A percentile compares a stretch with the other conserved stretches of the same genome.
These are phyloP conservation scores for Sideroxylon spinosum DNA, from an alignment of 179 eudicot species.

Conservation along the genomic window DNA sequence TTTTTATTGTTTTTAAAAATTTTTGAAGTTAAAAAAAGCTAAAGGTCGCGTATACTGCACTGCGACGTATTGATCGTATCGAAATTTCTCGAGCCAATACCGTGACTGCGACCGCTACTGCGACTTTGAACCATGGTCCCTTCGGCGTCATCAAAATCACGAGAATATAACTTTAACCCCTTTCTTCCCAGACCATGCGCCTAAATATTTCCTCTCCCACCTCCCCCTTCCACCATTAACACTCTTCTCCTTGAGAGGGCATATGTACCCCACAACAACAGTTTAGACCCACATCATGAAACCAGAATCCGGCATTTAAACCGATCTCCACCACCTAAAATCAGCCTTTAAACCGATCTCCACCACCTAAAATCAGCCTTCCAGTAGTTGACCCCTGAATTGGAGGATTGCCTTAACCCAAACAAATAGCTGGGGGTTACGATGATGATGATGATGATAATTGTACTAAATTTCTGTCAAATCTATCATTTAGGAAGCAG, in stretches of 20 bases:
- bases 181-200: slow-evolving; percentile 31
- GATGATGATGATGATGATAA: slow-evolving; percentile 25
- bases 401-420: slow-evolving; percentile 71
- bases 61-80: no score
- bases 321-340: slow-evolving; percentile 35
- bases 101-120: no score
- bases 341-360: slow-evolving; percentile 42
- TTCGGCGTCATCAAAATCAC: slow-evolving; percentile 37
- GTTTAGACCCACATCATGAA: slow-evolving; percentile 36
- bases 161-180: slow-evolving; percentile 19
- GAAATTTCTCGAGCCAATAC: no score
- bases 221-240: slow-evolving; percentile 29
- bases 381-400: slow-evolving; percentile 59
- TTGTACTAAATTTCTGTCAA: slow-evolving; percentile 17
- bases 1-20: no score
- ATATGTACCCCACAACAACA: slow-evolving; percentile 21
- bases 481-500: slow-evolving; percentile 32
- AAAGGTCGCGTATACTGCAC: no score
- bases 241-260: slow-evolving; percentile 25
- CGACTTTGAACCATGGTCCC: no score
- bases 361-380: slow-evolving; percentile 38
- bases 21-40: no score
- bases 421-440: slow-evolving; percentile 43
- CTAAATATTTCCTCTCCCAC: slow-evolving; percentile 28
- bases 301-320: slow-evolving; percentile 26